phyloP scores from a whole-genome alignment of 2,329 filamentous ascomycete genomes.

The Fusarium pininemorale region DNA sequence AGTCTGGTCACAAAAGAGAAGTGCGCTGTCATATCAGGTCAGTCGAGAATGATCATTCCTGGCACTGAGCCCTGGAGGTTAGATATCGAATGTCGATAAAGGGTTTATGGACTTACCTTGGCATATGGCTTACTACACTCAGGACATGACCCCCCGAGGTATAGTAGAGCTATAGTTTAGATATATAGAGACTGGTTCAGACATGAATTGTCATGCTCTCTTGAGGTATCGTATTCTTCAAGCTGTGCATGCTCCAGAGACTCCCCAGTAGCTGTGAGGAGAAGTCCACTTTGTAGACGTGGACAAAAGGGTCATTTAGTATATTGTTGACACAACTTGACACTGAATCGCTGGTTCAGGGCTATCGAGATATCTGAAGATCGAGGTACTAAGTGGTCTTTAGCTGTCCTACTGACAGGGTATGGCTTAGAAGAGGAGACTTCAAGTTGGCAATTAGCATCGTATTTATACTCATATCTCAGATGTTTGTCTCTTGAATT shows the following conservation, averaged over 20 bases:
- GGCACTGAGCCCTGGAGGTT: too few species aligned
- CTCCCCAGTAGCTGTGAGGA: background rate
- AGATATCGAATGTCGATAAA: background rate
- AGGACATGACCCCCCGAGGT: fast-evolving
- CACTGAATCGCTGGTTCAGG: background rate
- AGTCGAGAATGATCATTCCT: background rate
- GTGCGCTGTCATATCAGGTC: background rate
- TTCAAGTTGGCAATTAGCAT: background rate
- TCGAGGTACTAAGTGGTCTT: background rate
- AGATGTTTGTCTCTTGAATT: background rate
- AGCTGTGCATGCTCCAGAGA: background rate
- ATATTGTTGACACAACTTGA: too few species aligned
- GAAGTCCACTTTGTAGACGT: background rate
- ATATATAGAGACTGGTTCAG: background rate
- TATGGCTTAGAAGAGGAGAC: background rate
- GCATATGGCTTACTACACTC: background rate
- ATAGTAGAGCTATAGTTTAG: background rate
- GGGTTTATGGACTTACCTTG: background rate
- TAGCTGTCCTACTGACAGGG: background rate
- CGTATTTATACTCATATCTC: background rate
- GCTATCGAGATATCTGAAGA: background rate
- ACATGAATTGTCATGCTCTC: background rate
- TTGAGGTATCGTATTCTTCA: background rate
- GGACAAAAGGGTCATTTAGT: fast-evolving
- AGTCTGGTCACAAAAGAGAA: background rate